Evolutionary conservation across 179 eudicot genomes (phyloP).

Genomic region (Sideroxylon spinosum): DNA sequence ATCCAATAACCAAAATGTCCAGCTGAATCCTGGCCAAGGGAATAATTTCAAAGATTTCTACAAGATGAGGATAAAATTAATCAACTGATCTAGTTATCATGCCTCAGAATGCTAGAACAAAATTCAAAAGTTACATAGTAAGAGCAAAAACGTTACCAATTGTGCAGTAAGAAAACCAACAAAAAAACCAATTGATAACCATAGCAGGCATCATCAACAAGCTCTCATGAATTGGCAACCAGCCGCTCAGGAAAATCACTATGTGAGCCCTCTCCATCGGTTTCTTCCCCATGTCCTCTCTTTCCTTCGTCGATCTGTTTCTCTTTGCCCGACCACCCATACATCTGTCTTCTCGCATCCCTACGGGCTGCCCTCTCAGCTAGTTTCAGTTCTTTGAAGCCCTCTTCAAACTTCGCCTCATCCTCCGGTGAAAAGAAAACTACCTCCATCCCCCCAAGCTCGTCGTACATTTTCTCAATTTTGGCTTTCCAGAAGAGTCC

Average conservation of each 20-base stretch:
- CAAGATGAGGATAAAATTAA: too few species aligned
- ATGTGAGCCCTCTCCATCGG: constrained; percentile 32
- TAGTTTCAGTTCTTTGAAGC: constrained; percentile 53
- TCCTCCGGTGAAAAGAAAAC: constrained; percentile 79
- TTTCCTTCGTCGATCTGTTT: constrained; percentile 28
- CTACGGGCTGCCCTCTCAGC: constrained; percentile 51
- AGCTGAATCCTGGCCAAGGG: too few species aligned
- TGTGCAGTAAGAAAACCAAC: too few species aligned
- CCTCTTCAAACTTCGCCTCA: constrained; percentile 66
- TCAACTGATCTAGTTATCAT: too few species aligned
- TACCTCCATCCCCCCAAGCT: constrained; percentile 73
- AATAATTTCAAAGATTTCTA: too few species aligned
- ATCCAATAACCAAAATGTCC: too few species aligned
- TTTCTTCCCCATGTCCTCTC: constrained; percentile 26
- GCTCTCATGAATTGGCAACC: constrained; percentile 39
- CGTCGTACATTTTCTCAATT: constrained; percentile 82
- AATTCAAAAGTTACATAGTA: too few species aligned
- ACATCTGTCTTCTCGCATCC: constrained; percentile 56
- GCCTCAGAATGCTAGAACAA: too few species aligned
- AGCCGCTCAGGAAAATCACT: constrained; percentile 43
- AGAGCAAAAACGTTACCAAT: too few species aligned
- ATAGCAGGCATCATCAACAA: too few species aligned
- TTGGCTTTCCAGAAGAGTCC: constrained; percentile 91
- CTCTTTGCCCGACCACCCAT: constrained; percentile 35
- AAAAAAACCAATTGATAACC: too few species aligned